Percentiles rank a stretch among this genome's conserved stretches.
Evolutionary conservation across 495 filamentous ascomycete species (phyloP).

Genomic region (Penicillium odoratum): DNA sequence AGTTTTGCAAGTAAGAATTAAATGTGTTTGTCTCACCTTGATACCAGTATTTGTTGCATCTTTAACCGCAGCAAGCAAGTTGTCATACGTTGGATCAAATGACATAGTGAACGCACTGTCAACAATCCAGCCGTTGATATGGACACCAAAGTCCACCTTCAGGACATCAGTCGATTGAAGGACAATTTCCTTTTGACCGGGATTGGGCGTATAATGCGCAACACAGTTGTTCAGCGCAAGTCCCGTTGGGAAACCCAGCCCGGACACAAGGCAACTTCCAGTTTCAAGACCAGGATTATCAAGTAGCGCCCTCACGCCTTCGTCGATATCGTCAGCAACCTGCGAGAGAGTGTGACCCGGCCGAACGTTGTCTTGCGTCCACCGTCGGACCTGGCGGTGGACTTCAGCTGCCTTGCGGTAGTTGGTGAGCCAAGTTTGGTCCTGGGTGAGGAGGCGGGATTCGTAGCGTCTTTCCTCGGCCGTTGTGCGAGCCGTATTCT

Average conservation of each 20-base stretch:
- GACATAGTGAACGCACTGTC: slow-evolving; percentile 92
- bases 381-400: slow-evolving; percentile 84
- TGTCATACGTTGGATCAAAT: slow-evolving; percentile 83
- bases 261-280: slow-evolving; percentile 75
- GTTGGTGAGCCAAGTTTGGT: slow-evolving; percentile 56
- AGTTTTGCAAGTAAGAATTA: background rate
- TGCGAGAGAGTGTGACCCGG: slow-evolving; percentile 78
- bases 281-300: slow-evolving; percentile 77
- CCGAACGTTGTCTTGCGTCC: slow-evolving; percentile 76
- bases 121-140: slow-evolving; percentile 87
- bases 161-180: slow-evolving; percentile 82
- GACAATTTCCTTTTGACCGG: slow-evolving; percentile 77
- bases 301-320: slow-evolving; percentile 74
- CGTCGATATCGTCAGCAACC: slow-evolving; percentile 84
- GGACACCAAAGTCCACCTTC: slow-evolving; percentile 92
- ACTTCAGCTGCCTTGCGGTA: slow-evolving; percentile 63
- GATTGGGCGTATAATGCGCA: slow-evolving; percentile 88
- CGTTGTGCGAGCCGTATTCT: slow-evolving; percentile 58
- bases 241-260: slow-evolving; percentile 88
- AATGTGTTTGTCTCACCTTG: slow-evolving; percentile 34
- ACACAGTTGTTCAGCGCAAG: slow-evolving; percentile 84
- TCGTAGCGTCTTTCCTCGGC: slow-evolving; percentile 58
- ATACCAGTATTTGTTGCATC: slow-evolving; percentile 88
- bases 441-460: slow-evolving; percentile 44
- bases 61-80: slow-evolving; percentile 76